Evolutionary conservation across 2,329 filamentous ascomycete genomes (phyloP), one percentile per base, ranked within the genome.

Genomic region (Aureobasidium sp.): DNA sequence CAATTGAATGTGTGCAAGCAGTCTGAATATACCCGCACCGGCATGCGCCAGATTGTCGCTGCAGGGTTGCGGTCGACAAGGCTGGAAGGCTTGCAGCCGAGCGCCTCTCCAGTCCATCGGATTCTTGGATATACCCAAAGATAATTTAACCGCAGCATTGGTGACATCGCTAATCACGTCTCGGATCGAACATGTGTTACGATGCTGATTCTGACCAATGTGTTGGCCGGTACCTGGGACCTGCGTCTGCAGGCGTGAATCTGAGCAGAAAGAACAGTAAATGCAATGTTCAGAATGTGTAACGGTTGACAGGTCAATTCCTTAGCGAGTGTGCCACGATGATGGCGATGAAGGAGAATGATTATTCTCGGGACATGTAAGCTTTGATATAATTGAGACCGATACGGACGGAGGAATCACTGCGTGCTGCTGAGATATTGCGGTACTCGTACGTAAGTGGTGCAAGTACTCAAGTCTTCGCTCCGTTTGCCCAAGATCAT

Each of bases 121-220:
- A 12, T 20, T 17, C 29, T 39, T 50, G 56, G 56, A 50, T 36
- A 43, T 60, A 60, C 57, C 57, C 57, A 60, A 60, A 51, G n/a
- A 60, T 8, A 43, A 44, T 12, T 50, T 27, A 26, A 44, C 46
- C 57, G 27, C 57, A 60, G 57, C 34, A 10, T 44, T n/a, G 57
- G 47, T 15, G 37, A 34, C 20, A 27, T 51, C 36, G 36, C 26
- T 51, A n/a, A 27, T 43, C 44, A 12, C n/a, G 10, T 43, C 17
- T 60, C 32, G 24, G 36, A 60, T 39, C 36, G 36, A 43, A 43
- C 36, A 17, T 51, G 57, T 50, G 9, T 34, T n/a, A 12, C 27
- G 17, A 41, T 15, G 34, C 27, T 32, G 26, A 26, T 15, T 32
- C 26, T 32, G 36, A 24, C 57, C 57, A 43, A 41, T 34, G 26